Evolutionary conservation across 129 eudicot genomes (phyloP).

Genomic region (Centrapalus pauciflorus): DNA sequence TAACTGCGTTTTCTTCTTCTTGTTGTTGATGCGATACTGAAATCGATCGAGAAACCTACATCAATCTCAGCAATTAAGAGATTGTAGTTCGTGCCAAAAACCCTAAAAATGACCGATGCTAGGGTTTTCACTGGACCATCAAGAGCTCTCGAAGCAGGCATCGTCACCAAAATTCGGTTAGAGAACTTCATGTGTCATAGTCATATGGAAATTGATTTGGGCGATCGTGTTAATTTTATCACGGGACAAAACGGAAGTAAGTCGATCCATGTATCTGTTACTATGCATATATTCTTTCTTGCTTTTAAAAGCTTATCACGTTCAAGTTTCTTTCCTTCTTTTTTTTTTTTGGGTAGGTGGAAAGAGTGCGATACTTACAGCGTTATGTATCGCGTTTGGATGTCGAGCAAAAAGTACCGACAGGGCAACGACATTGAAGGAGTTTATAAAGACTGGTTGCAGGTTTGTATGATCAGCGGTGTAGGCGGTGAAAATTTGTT

Average conservation of each 20-base stretch:
- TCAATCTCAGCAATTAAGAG: neutral
- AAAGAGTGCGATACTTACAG: constrained; percentile 94
- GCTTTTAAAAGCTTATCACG: neutral
- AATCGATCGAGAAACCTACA: neutral
- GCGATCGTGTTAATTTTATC: constrained; percentile 73
- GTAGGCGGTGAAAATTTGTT: neutral
- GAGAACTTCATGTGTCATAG: constrained; percentile 95
- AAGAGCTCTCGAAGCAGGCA: constrained; percentile 49
- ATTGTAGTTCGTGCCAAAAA: neutral
- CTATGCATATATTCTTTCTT: neutral
- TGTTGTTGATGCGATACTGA: neutral
- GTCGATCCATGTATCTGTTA: constrained; percentile 16
- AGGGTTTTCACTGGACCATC: constrained; percentile 37
- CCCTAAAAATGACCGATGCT: constrained; percentile 42
- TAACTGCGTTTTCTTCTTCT: neutral
- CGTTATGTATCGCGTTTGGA: constrained; percentile 90
- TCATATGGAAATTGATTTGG: constrained; percentile 66
- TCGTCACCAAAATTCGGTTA: constrained; percentile 50
- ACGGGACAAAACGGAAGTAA: constrained; percentile 97
- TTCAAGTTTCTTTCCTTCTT: neutral
- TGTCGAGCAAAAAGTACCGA: constrained; percentile 86
- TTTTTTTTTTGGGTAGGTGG: constrained; percentile 59
- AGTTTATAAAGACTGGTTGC: constrained; percentile 92
- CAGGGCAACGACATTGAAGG: constrained; percentile 78
- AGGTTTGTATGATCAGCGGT: constrained; percentile 35